Base-by-base conservation (phyloP, 2,329 filamentous ascomycete genomes). In the Colletotrichum godetiae region DNA sequence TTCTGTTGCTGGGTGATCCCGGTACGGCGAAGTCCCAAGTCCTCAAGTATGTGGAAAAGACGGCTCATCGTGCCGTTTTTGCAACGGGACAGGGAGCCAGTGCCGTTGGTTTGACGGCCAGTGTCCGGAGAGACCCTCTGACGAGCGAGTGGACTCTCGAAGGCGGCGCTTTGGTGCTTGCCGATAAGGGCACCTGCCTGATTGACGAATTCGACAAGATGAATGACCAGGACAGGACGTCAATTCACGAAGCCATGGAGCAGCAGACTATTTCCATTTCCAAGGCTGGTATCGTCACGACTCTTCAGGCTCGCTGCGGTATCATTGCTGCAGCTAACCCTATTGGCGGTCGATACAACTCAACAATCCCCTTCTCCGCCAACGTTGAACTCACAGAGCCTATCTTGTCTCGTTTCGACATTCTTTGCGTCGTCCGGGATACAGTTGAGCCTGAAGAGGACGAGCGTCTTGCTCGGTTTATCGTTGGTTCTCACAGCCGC, bases 141-240 rank as follows among this genome's bases (percentile, higher is more conserved):
- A 99, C 97, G 2, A 94, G 93, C 81, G 97, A 99, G 84, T 99
- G 97, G 96, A 98, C 97, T 6, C 87, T 99, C 2, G 97, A 99
- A 85, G 97, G 97, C 75, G 97, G 97, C 80, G 97, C 97, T 4
- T 88, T 99, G 12, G 97, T 99, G 79, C 90, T 99, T 68, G 97
- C 97, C 19, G 97, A 99, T 82, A 93, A 94, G 76, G 97, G 97
- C 53, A 98, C 95, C 19, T 98, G 97, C 80, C 88, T 99, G 35
- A 99, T 99, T 75, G 97, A 99, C 79, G 97, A 99, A 84, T 99
- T 99, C 79, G 97, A 99, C 89, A 99, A 99, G 88, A 99, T 99
- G 97, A 98, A 98, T 82, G 97, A 99, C 81, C 95, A 98, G 81
- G 97, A 99, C 82, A 92, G 97, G 76, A 98, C 97, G 1, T 98